A percentile compares a stretch with the other conserved stretches of the same genome.
These are phyloP conservation scores for Tuber calosporum DNA, from an alignment of 495 filamentous ascomycete species.

Conservation along the genomic window DNA sequence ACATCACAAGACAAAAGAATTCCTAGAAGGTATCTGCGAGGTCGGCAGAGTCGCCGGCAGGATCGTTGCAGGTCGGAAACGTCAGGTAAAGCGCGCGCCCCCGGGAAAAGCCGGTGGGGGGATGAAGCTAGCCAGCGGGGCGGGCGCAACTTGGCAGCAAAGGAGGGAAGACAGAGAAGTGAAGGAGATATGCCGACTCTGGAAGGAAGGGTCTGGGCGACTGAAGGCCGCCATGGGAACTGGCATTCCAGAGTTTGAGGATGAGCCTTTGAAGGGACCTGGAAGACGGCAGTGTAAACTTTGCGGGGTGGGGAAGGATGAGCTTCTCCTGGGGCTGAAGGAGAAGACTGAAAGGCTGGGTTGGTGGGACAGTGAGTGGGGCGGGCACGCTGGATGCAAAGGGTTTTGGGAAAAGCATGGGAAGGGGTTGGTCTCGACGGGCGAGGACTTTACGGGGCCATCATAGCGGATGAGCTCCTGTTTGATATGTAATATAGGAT, in stretches of 20 bases:
- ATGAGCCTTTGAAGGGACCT: constrained; percentile 53
- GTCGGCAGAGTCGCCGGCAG: constrained; percentile 63
- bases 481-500: not conserved
- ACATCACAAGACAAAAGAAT: constrained; percentile 50
- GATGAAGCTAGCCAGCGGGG: constrained; percentile 82
- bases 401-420: constrained; percentile 76
- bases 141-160: constrained; percentile 58
- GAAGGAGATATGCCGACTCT: constrained; percentile 64
- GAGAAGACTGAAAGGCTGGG: constrained; percentile 77
- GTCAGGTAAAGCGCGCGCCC: constrained; percentile 69
- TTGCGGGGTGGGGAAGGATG: constrained; percentile 80
- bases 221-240: constrained; percentile 50
- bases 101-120: constrained; percentile 57
- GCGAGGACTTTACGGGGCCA: not conserved
- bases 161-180: constrained; percentile 82
- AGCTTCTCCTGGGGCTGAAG: constrained; percentile 69
- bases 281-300: constrained; percentile 74
- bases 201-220: constrained; percentile 61
- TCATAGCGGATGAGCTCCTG: not conserved
- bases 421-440: constrained; percentile 5
- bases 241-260: constrained; percentile 57
- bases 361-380: constrained; percentile 93
- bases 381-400: constrained; percentile 63
- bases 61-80: constrained; percentile 75
- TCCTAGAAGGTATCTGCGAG: constrained; percentile 51